Evolutionary conservation across 805 yeast species (phyloP), one percentile per base, ranked within the genome.

Genomic region (Trichomonascus vanleenenianus): DNA sequence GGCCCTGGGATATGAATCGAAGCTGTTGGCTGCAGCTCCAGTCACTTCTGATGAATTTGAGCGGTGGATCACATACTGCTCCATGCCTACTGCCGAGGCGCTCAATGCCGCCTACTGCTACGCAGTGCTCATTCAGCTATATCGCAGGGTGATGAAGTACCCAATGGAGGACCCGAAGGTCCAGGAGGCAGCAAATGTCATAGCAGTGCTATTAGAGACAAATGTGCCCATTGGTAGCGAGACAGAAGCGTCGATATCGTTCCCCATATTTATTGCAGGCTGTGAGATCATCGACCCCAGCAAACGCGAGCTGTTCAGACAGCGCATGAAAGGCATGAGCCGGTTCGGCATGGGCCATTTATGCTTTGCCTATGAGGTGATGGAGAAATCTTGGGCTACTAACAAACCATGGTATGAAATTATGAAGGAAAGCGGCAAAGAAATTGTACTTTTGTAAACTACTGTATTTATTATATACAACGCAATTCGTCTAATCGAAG

Each of bases 191-290:
- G 74, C 75, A 14, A 47, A 52, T 7, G 68, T 67, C 14, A 68
- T 75, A 48, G 66, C 70, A 2, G 51, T 52, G 3, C 53, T 72
- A 2, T 50, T 74, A 2, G 63, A 60, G 32, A 54, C 60, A 0
- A 59, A 69, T 44, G 68, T 80, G 5, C 73, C 70, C 15, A 62
- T 70, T 3, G 65, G 68, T 10, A 65, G 76, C 2, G 70, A 78
- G 0, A 76, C 78, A 3, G 81, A 78, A 46, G 62, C 76, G 3
- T 76, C 83, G 55, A 60, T 78, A 39, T 65, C 76, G 5, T 74
- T 79, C 47, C 76, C 80, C 18, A 60, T 72, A 3, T 76, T 79
- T 50, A 68, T 78, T 27, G 76, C 79, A 16, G 85, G 76, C 16
- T 76, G 82, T 58, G 85, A 80, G 51, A 68, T 73, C 7, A 49